Conservation (phyloP, 2,329 filamentous ascomycete species). For the Ascochyta fabae region DNA sequence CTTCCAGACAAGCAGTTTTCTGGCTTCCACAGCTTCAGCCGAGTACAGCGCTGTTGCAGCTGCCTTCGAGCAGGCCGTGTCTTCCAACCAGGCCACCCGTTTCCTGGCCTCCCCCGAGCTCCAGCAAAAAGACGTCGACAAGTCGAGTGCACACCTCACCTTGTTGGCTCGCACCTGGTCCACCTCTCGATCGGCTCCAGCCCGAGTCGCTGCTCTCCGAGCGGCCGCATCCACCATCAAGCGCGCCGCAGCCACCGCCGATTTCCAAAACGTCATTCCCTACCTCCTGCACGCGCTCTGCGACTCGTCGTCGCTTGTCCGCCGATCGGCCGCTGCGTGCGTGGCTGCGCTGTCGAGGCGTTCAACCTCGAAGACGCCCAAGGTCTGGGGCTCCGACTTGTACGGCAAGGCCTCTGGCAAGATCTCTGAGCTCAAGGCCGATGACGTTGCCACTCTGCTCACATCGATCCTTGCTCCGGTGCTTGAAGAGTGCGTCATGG, state of each 20-base stretch:
- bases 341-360: constrained; percentile 48
- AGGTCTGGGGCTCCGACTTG: constrained; percentile 50
- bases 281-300: constrained; percentile 77
- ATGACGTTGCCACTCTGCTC: constrained; percentile 59
- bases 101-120: constrained; percentile 65
- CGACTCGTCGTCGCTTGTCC: constrained; percentile 77
- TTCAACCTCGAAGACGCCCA: constrained; percentile 19
- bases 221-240: constrained; percentile 50
- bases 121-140: constrained; percentile 60
- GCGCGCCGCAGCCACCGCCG: constrained; percentile 54
- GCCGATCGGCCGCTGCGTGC: constrained; percentile 75
- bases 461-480: constrained; percentile 73
- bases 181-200: constrained; percentile 71
- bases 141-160: constrained; percentile 71
- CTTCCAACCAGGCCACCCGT: constrained; percentile 25
- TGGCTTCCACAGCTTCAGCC: constrained; percentile 22
- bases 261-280: constrained; percentile 82
- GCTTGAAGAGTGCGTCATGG: constrained; percentile 85
- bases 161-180: constrained; percentile 81
- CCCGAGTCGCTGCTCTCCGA: constrained; percentile 72
- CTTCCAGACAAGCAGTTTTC: constrained; percentile 39
- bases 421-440: constrained; percentile 68
- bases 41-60: constrained; percentile 40
- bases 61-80: constrained; percentile 40
- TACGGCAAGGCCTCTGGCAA: constrained; percentile 64